These are phyloP conservation scores for Saccharomycopsis crataegensis DNA, from an alignment of 1,139 yeast species.

Conservation along the genomic window DNA sequence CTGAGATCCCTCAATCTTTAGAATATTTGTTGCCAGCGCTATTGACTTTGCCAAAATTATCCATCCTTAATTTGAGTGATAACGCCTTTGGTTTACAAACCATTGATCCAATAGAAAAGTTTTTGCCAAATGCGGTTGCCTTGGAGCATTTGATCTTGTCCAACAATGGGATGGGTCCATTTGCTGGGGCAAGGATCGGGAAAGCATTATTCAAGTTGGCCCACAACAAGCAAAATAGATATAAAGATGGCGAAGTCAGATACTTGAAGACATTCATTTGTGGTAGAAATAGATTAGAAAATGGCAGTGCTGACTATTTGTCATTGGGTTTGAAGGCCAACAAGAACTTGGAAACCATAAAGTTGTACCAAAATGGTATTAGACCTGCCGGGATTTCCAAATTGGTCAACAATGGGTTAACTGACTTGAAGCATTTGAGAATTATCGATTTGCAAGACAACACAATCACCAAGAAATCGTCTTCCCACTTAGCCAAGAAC, in stretches of 20 bases:
- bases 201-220: slow-evolving; percentile 71
- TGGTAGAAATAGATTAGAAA: slow-evolving; percentile 94
- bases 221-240: slow-evolving; percentile 40
- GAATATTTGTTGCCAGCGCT: slow-evolving; percentile 66
- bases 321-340: slow-evolving; percentile 75
- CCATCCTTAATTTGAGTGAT: slow-evolving; percentile 78
- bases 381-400: slow-evolving; percentile 86
- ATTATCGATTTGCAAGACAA: slow-evolving; percentile 89
- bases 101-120: slow-evolving; percentile 78
- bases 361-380: slow-evolving; percentile 91
- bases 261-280: slow-evolving; percentile 78
- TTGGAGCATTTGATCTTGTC: slow-evolving; percentile 81
- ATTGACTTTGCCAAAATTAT: slow-evolving; percentile 57
- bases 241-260: slow-evolving; percentile 26
- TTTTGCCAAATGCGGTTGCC: slow-evolving; percentile 67
- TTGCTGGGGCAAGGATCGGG: slow-evolving; percentile 93
- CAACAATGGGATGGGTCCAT: slow-evolving; percentile 97
- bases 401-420: slow-evolving; percentile 66
- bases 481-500: slow-evolving; percentile 50
- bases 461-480: slow-evolving; percentile 77
- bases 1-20: slow-evolving; percentile 86
- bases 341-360: slow-evolving; percentile 60
- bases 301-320: slow-evolving; percentile 77
- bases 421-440: slow-evolving; percentile 50
- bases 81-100: slow-evolving; percentile 97